Conservation (phyloP, 2,329 filamentous ascomycete genomes). For the Aspergillus pseudoviridinutans region DNA sequence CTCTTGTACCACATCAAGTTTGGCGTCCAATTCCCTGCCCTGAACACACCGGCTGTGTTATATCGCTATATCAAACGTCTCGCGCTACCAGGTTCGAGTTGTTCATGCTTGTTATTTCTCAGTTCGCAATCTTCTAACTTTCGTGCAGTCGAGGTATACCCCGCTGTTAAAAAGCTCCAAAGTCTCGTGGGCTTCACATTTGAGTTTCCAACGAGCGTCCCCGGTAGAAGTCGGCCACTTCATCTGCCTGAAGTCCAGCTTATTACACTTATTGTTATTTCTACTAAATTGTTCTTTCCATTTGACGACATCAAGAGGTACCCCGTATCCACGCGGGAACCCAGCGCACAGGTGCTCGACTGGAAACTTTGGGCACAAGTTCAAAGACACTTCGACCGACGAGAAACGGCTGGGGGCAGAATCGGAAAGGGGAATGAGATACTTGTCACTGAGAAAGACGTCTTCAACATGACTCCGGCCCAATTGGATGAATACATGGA, state of each 20-base stretch:
- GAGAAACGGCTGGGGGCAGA: conserved; percentile 27
- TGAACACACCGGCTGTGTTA: conserved; percentile 67
- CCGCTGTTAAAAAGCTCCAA: conserved; percentile 58
- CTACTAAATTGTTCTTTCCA: conserved; percentile 75
- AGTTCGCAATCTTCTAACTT: background rate
- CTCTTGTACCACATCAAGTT: conserved; percentile 65
- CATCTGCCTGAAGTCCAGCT: conserved; percentile 73
- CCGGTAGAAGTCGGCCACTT: conserved; percentile 39
- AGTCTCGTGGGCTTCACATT: conserved; percentile 56
- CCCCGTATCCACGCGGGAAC: conserved; percentile 51
- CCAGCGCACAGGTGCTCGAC: conserved; percentile 59
- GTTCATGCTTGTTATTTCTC: background rate
- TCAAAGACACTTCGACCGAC: conserved; percentile 40
- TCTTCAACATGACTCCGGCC: conserved; percentile 57
- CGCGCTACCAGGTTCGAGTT: conserved; percentile 64
- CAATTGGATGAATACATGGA: conserved; percentile 73
- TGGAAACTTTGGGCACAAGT: conserved; percentile 67
- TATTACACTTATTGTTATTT: conserved; percentile 66
- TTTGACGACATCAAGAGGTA: conserved; percentile 58
- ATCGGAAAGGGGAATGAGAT: conserved; percentile 48
- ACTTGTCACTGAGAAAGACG: conserved; percentile 57
- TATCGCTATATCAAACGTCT: conserved; percentile 68
- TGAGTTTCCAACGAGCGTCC: conserved; percentile 42
- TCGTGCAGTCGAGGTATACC: conserved; percentile 28
- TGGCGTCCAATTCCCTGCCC: conserved; percentile 64